Percentiles rank a stretch among this genome's conserved stretches.
Evolutionary conservation across 805 yeast genomes (phyloP).

Genomic region (Saccharomycopsis oosterbeekiorum): DNA sequence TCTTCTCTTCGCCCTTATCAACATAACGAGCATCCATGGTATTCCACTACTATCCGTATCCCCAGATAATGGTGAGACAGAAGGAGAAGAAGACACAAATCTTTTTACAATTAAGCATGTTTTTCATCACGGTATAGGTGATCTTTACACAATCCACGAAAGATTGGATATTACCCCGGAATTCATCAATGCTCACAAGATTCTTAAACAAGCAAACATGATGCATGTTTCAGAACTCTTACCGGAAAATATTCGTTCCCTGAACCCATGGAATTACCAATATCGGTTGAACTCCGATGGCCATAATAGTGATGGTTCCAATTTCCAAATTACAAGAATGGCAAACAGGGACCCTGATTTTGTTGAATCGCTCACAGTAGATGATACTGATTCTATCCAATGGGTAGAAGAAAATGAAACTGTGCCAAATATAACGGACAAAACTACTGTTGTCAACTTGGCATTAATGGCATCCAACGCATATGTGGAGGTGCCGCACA

Average conservation of each 20-base stretch:
- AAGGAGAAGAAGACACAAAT: background rate
- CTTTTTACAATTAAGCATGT: constrained; percentile 41
- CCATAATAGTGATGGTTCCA: background rate
- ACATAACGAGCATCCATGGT: background rate
- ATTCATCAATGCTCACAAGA: constrained; percentile 24
- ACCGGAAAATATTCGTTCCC: constrained; percentile 31
- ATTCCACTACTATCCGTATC: background rate
- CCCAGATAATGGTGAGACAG: background rate
- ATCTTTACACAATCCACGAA: constrained; percentile 33
- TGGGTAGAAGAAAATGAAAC: constrained; percentile 51
- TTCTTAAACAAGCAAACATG: background rate
- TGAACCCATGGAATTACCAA: constrained; percentile 27
- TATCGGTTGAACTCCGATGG: constrained; percentile 19
- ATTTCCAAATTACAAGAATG: constrained; percentile 28
- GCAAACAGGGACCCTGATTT: constrained; percentile 45
- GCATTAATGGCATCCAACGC: constrained; percentile 90
- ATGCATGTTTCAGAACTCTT: constrained; percentile 6
- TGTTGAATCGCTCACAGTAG: constrained; percentile 34
- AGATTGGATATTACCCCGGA: constrained; percentile 41
- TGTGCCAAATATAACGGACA: constrained; percentile 71
- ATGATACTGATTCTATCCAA: constrained; percentile 35
- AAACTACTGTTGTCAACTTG: constrained; percentile 58
- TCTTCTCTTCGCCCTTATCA: background rate
- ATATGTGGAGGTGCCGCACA: constrained; percentile 64
- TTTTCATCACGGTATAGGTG: constrained; percentile 49